Base-by-base conservation (phyloP, 495 filamentous ascomycete genomes). In the Annulohypoxylon bovei region DNA sequence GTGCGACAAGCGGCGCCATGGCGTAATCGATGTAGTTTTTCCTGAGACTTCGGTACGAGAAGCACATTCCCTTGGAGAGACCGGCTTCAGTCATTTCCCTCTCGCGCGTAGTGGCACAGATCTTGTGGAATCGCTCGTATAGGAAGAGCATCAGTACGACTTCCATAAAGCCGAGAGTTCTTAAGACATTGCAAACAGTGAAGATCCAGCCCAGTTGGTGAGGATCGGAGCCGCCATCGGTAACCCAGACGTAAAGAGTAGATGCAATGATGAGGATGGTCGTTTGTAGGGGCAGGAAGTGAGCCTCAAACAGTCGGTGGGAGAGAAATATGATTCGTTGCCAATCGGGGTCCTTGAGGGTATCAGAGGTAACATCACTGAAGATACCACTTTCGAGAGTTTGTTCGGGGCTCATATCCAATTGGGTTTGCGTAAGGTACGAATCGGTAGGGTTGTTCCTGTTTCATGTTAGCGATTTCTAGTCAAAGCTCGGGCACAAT, bases 271-370 rank as follows among this genome's bases (percentile, higher is more conserved):
- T 79, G 14, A 90, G 81, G 55, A 89, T 85, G 3, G 82, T 86
- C 68, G 86, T 82, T 65, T 92, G 89, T 18, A 84, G 83, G 0
- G 89, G 89, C 16, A 91, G 79, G 75, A 91, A 91, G 71, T 92
- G 89, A 0, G 89, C 89, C 74, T 92, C 89, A 71, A 87, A 91
- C 6, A 92, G 78, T 7, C 90, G 85, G 63, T 89, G 87, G 53
- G 84, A 80, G 12, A 92, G 76, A 35, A 81, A 69, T 47, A 83
- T 52, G 39, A 83, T 81, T 64, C 81, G 82, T 40, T 76, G 59
- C 76, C 80, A 86, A 54, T 86, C 70, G 23, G 81, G 80, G 14
- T 74, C 78, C 42, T 78, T 77, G 1, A 85, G 66, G 2, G 76
- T 83, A 44, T 85, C 80, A 28, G 80, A 77, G 37, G 77, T 80